Conservation (phyloP, 192 early-diverging fungal genomes). For the Borealophlyctis nickersoniae region DNA sequence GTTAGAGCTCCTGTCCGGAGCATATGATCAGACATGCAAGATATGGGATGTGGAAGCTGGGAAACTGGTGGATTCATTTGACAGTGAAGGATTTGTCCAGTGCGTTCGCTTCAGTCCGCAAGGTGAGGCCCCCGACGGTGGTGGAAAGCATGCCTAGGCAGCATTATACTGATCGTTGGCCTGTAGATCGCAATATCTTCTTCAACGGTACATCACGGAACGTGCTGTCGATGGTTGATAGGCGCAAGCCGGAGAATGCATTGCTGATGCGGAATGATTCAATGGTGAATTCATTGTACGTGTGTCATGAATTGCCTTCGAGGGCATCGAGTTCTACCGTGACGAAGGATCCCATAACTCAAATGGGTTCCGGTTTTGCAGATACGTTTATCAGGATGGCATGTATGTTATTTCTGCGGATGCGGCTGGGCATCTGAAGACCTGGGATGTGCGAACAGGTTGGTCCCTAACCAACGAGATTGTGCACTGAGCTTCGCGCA, state of each 20-base stretch:
- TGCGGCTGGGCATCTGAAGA: slow-evolving; percentile 80
- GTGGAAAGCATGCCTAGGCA: too few species aligned
- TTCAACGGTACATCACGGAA: slow-evolving; percentile 78
- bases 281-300: slow-evolving; percentile 79
- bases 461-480: slow-evolving; percentile 17
- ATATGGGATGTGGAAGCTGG: slow-evolving; percentile 73
- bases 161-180: too few species aligned
- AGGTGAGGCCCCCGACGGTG: too few species aligned
- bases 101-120: slow-evolving; percentile 72
- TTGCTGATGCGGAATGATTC: slow-evolving; percentile 58
- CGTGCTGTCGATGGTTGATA: slow-evolving; percentile 64
- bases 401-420: slow-evolving; percentile 77
- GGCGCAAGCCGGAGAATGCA: slow-evolving; percentile 37
- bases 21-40: slow-evolving; percentile 79
- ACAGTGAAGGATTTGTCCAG: slow-evolving; percentile 81
- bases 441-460: slow-evolving; percentile 85
- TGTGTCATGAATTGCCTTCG: not conserved
- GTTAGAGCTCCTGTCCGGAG: slow-evolving; percentile 63
- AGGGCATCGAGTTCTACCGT: slow-evolving; percentile 9
- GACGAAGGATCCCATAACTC: not conserved
- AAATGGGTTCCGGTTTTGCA: slow-evolving; percentile 3
- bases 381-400: slow-evolving; percentile 66
- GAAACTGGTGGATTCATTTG: slow-evolving; percentile 59
- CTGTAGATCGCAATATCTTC: slow-evolving; percentile 68
- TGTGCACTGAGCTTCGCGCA: too few species aligned